Base-by-base conservation (phyloP, 495 filamentous ascomycete species). In the Lophium mytilinum region DNA sequence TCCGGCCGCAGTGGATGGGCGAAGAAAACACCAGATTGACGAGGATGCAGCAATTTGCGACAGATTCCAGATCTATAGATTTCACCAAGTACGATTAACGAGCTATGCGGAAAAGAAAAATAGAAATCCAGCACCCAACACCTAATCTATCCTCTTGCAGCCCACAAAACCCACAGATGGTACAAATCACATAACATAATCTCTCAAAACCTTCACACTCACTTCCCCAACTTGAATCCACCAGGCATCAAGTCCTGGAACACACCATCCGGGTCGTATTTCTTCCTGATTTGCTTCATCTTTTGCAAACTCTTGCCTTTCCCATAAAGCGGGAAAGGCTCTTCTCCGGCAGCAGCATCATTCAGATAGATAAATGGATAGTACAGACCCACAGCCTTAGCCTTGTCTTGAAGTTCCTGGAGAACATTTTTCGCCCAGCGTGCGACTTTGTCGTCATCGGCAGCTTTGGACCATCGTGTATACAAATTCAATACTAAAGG, bases 161-260 rank as follows among this genome's bases (percentile, higher is more conserved):
- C n/a, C n/a, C n/a, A n/a, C n/a, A n/a, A n/a, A n/a, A n/a, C n/a
- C n/a, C n/a, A n/a, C n/a, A n/a, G n/a, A n/a, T n/a, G n/a, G n/a
- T n/a, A n/a, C n/a, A n/a, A n/a, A n/a, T n/a, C n/a, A n/a, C n/a
- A n/a, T n/a, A n/a, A n/a, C n/a, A n/a, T n/a, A n/a, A n/a, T n/a
- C n/a, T n/a, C n/a, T n/a, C n/a, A n/a, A n/a, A n/a, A n/a, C n/a
- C n/a, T n/a, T n/a, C n/a, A n/a, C n/a, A n/a, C n/a, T n/a, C n/a
- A n/a, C n/a, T n/a, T n/a, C n/a, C n/a, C n/a, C n/a, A n/a, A n/a
- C n/a, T n/a, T n/a, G n/a, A n/a, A 54, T 8, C 53, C 53, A 9
- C 53, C 53, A 21, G 52, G 52, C 41, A 56, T 50, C 18, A 57
- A 30, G 18, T 56, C 15, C 8, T 21, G 47, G 34, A 56, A 56